These are phyloP conservation scores for Physcomitrium patens DNA, from an alignment of 225 moss, liverwort and hornwort species.

Conservation along the genomic window DNA sequence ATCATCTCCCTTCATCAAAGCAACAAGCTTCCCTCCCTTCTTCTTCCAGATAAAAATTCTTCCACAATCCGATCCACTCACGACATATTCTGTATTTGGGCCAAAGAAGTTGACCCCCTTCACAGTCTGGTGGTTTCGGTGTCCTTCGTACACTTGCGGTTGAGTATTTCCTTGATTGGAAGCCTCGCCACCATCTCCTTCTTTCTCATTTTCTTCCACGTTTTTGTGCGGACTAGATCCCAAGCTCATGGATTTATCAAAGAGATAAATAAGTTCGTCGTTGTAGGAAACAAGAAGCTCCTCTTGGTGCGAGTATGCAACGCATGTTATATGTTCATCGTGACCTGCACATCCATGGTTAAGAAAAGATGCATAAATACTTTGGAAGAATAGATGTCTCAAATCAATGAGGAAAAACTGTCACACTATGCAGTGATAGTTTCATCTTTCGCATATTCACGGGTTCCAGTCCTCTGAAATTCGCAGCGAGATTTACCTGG, in stretches of 20 bases:
- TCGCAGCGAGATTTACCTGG: conserved; percentile 34
- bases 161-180: conserved; percentile 20
- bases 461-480: conserved; percentile 22
- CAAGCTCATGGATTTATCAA: conserved; percentile 71
- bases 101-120: conserved; percentile 91
- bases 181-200: conserved; percentile 26
- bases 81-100: conserved; percentile 80
- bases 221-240: conserved; percentile 51
- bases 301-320: conserved; percentile 80
- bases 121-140: conserved; percentile 72
- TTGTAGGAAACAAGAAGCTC: conserved; percentile 85
- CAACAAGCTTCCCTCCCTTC: conserved; percentile 62
- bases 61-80: conserved; percentile 90
- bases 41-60: conserved; percentile 85
- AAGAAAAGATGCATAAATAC: too few species aligned
- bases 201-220: conserved; percentile 20
- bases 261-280: conserved; percentile 77
- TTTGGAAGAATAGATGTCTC: too few species aligned
- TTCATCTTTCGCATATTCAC: not conserved
- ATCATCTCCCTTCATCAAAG: conserved; percentile 67
- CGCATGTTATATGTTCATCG: conserved; percentile 58
- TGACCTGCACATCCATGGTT: too few species aligned
- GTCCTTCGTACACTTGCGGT: conserved; percentile 74
- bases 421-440: not conserved
- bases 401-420: not conserved